Evolutionary conservation across 306 rosid genomes (phyloP).

Genomic region (Acacia melanoxylon): DNA sequence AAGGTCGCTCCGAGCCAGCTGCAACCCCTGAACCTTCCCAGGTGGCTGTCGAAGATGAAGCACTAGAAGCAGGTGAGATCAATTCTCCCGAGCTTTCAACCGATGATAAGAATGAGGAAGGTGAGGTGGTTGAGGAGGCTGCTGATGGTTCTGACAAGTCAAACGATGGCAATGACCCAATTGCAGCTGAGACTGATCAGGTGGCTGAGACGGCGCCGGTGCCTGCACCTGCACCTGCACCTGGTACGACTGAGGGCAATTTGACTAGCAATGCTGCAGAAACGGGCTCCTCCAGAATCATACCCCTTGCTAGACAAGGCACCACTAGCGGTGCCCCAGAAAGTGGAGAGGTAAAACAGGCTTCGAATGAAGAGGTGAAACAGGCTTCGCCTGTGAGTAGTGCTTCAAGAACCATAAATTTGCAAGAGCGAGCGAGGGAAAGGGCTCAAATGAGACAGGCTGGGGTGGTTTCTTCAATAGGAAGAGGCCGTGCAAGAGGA

Average conservation of each 20-base stretch:
- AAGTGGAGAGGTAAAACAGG: conserved; percentile 45
- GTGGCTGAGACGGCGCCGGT: conserved; percentile 43
- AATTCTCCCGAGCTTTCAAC: conserved; percentile 56
- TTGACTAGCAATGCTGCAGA: conserved; percentile 44
- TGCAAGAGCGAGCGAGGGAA: conserved; percentile 65
- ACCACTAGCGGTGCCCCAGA: conserved; percentile 35
- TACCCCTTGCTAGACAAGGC: conserved; percentile 42
- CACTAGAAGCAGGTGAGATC: conserved; percentile 60
- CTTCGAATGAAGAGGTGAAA: conserved; percentile 18
- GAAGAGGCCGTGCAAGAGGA: conserved; percentile 68
- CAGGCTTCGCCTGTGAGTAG: conserved; percentile 50
- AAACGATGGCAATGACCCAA: conserved; percentile 52
- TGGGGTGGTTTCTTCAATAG: conserved; percentile 48
- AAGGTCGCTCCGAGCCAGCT: conserved; percentile 57
- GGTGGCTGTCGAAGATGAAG: conserved; percentile 61
- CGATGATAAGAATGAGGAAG: conserved; percentile 74
- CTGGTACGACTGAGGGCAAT: conserved; percentile 35
- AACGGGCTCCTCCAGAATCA: conserved; percentile 39
- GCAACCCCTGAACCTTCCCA: conserved; percentile 72
- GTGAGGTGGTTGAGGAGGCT: conserved; percentile 67
- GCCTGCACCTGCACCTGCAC: conserved; percentile 33
- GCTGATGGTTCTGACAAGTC: conserved; percentile 75
- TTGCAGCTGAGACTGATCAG: conserved; percentile 54
- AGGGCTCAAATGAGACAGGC: conserved; percentile 70
- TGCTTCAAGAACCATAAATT: conserved; percentile 58